Conservation (phyloP, 768 basidiomycete genomes). For the Pisolithus orientalis region DNA sequence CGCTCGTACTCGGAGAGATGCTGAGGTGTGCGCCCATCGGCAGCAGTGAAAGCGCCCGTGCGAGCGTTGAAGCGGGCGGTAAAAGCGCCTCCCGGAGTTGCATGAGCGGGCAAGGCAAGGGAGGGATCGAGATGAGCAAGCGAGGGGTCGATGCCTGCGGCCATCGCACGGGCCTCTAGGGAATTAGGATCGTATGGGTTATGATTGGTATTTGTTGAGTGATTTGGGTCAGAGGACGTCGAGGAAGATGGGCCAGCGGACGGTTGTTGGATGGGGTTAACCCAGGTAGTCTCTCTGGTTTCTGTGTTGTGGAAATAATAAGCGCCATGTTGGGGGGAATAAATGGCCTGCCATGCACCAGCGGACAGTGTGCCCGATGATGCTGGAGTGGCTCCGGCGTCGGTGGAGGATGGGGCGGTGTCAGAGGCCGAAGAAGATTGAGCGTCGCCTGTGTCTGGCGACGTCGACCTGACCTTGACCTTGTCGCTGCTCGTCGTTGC, state of each 20-base stretch:
- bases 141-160: conserved; percentile 78
- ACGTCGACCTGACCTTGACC: conserved; percentile 4
- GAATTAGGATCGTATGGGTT: conserved; percentile 33
- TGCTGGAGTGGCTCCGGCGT: conserved; percentile 3
- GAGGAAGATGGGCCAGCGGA: conserved; percentile 17
- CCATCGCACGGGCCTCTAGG: conserved; percentile 63
- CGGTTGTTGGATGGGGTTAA: conserved; percentile 56
- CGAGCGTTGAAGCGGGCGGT: conserved; percentile 78
- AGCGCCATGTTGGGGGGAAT: conserved; percentile 66
- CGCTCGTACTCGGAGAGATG: conserved; percentile 80
- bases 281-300: conserved; percentile 81
- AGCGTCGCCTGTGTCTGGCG: not conserved
- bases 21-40: conserved; percentile 63
- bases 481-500: not conserved
- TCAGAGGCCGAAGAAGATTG: conserved; percentile 1
- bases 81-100: conserved; percentile 36
- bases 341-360: conserved; percentile 74
- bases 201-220: conserved; percentile 19
- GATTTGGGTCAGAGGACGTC: conserved; percentile 15
- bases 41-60: conserved; percentile 66
- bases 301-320: conserved; percentile 81
- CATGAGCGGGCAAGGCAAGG: conserved; percentile 29
- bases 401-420: conserved; percentile 4
- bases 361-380: conserved; percentile 17
- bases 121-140: conserved; percentile 78